Evolutionary conservation across 148 eudicot species (phyloP).

Genomic region (Silene conica): DNA sequence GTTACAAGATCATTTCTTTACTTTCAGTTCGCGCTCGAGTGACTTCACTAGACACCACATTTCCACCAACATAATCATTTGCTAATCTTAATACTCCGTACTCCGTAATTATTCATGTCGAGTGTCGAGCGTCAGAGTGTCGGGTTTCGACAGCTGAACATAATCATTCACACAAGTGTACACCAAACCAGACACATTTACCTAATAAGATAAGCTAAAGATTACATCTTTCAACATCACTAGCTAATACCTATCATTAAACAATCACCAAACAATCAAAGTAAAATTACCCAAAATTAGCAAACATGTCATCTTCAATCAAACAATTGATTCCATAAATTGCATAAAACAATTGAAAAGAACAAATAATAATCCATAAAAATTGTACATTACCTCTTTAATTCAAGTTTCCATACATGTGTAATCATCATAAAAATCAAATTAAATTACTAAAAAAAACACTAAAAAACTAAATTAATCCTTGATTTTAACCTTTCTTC

Average conservation of each 20-base stretch:
- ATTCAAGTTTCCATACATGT: slow-evolving; percentile 17
- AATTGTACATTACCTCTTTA: not conserved
- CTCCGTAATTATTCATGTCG: too few relatives aligned
- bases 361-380: not conserved
- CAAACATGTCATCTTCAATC: not conserved
- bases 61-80: not conserved
- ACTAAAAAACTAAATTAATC: slow-evolving; percentile 3
- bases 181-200: too few relatives aligned
- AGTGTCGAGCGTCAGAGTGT: too few relatives aligned
- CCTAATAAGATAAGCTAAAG: too few relatives aligned
- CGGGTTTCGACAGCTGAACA: too few relatives aligned
- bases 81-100: too few relatives aligned
- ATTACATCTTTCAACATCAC: not conserved
- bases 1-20: not conserved
- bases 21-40: not conserved
- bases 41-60: not conserved
- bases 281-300: not conserved
- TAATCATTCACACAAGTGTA: too few relatives aligned
- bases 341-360: not conserved
- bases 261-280: not conserved
- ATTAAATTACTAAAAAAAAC: not conserved
- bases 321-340: not conserved
- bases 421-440: not conserved
- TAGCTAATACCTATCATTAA: not conserved
- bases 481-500: not conserved